Conservation (phyloP, 345 rosid genomes). For the Eutrema heterophyllum region DNA sequence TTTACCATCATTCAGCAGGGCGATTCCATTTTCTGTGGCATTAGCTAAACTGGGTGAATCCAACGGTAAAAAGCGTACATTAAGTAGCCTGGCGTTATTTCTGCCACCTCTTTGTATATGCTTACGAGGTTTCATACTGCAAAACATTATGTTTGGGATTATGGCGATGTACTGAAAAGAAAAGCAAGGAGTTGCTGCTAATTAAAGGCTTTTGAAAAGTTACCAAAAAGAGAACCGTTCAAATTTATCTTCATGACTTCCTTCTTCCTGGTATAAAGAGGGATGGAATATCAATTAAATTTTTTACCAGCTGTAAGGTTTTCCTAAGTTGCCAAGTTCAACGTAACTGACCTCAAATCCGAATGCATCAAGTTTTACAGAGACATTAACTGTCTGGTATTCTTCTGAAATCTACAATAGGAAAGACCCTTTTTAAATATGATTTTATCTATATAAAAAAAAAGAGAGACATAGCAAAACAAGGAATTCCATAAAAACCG, state of each 20-base stretch:
- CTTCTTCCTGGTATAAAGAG: constrained; percentile 48
- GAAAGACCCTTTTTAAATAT: constrained; percentile 26
- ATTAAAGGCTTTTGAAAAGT: constrained; percentile 19
- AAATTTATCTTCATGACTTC: constrained; percentile 44
- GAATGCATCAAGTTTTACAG: constrained; percentile 67
- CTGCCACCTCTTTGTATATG: constrained; percentile 36
- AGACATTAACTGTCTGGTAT: constrained; percentile 70
- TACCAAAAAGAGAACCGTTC: constrained; percentile 71
- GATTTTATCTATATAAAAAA: constrained; percentile 13
- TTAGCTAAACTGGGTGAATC: constrained; percentile 45
- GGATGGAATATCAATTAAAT: not conserved
- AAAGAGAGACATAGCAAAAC: constrained; percentile 19
- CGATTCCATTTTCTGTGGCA: constrained; percentile 33
- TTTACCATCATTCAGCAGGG: constrained; percentile 51
- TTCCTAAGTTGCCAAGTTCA: constrained; percentile 16
- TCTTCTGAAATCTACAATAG: constrained; percentile 64
- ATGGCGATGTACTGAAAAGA: constrained; percentile 2
- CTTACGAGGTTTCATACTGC: constrained; percentile 60
- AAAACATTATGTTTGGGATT: constrained; percentile 30
- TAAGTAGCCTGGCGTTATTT: constrained; percentile 39
- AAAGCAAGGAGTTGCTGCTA: constrained; percentile 1
- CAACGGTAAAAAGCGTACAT: constrained; percentile 53
- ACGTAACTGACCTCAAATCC: constrained; percentile 64
- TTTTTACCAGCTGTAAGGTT: not conserved
- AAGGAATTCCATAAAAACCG: constrained; percentile 35